Evolutionary conservation across 2,329 filamentous ascomycete species (phyloP).

Genomic region (Neofusicoccum cordaticola): DNA sequence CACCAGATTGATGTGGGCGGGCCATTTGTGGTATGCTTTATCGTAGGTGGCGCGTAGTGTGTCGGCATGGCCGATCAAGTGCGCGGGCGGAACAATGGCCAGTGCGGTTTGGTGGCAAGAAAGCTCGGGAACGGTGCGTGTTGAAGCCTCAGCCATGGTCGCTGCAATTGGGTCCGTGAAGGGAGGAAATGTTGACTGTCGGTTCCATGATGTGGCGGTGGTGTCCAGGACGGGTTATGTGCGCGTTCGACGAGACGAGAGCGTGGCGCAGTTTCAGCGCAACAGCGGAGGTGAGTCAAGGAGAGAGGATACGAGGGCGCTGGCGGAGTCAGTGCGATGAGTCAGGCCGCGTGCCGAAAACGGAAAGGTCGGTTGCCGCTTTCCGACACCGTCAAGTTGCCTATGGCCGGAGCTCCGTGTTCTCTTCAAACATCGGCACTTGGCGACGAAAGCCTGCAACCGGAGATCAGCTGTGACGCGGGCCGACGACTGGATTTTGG

Average conservation of each 20-base stretch:
- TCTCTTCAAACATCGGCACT: too few species aligned
- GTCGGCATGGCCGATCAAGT: slow-evolving; percentile 51
- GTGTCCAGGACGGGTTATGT: neutral
- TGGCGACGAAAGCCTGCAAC: too few species aligned
- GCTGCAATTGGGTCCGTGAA: too few species aligned
- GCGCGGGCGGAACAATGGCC: slow-evolving; percentile 55
- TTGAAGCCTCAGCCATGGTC: neutral
- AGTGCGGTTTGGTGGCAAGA: slow-evolving; percentile 58
- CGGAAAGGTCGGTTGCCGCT: neutral
- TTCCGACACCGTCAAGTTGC: neutral
- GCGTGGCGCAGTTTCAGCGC: neutral
- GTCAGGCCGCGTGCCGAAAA: neutral
- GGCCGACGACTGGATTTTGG: too few species aligned
- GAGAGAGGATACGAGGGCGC: neutral
- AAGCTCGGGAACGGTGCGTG: slow-evolving; percentile 17
- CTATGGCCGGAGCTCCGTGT: too few species aligned
- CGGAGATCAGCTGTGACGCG: too few species aligned
- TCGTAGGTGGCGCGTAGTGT: slow-evolving; percentile 61
- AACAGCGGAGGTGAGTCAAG: neutral
- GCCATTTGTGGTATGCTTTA: slow-evolving; percentile 60
- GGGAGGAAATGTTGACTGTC: neutral
- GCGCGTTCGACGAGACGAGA: neutral
- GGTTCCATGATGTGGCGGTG: neutral
- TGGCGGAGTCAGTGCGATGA: neutral
- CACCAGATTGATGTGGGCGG: slow-evolving; percentile 64